phyloP scores from a whole-genome alignment of 805 yeast genomes.

The Candida caryicola region DNA sequence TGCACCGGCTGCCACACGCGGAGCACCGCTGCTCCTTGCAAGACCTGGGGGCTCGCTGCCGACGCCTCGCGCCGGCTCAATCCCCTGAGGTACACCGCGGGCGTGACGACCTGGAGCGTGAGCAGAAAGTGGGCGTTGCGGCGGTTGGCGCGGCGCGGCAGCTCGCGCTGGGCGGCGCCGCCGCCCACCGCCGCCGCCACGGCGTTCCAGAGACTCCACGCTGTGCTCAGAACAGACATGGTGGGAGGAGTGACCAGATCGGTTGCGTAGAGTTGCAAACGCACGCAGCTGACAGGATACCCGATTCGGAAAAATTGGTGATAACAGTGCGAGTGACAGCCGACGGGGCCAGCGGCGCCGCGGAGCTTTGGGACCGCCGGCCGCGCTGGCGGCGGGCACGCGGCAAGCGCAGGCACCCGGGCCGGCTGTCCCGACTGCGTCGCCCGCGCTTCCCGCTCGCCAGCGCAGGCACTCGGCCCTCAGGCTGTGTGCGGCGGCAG shows the following conservation, averaged over 20 bases:
- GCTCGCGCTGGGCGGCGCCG: not conserved
- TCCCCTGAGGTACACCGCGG: slow-evolving; percentile 12
- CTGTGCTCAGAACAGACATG: not conserved
- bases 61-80: slow-evolving; percentile 6
- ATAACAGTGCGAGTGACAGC: too few relatives aligned
- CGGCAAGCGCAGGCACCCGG: too few relatives aligned
- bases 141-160: not conserved
- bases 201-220: not conserved
- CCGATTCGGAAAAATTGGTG: not conserved
- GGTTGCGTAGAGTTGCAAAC: not conserved
- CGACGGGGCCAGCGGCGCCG: too few relatives aligned
- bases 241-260: not conserved
- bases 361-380: too few relatives aligned
- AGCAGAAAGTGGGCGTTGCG: slow-evolving; percentile 6
- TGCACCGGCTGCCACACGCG: slow-evolving; percentile 5
- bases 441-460: too few relatives aligned
- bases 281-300: not conserved
- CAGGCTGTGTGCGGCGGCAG: too few relatives aligned
- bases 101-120: slow-evolving; percentile 6
- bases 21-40: slow-evolving; percentile 8
- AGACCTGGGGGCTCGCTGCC: slow-evolving; percentile 6
- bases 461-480: too few relatives aligned
- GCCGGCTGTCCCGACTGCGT: too few relatives aligned
- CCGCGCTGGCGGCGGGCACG: too few relatives aligned
- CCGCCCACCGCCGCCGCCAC: not conserved